Base-by-base conservation (phyloP, 1,284 basidiomycete species). In the Boletus semigastroideus region DNA sequence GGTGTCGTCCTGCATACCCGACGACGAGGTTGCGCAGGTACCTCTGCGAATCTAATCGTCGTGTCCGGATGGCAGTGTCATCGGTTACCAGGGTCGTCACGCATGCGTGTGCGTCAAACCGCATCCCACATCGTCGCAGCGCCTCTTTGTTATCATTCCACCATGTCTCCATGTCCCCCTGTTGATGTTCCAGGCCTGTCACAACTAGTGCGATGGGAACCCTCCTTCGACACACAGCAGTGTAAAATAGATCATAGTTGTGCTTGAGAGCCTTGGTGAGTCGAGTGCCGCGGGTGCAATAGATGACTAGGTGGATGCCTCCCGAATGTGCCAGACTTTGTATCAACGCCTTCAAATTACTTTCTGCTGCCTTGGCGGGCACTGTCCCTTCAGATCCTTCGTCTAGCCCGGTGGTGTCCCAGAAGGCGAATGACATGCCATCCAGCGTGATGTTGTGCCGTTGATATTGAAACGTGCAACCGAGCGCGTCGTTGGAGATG, bases 301-400 rank as follows among this genome's bases (percentile, higher is more conserved):
- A 72, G 8, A 73, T 58, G 30, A 73, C 55, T 8, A 73, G 64
- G 48, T 51, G 63, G 34, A 71, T 55, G 2, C 69, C 68, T 8
- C 52, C 64, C 0, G 55, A 41, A 14, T 28, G 34, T 7, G 42
- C 44, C 17, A 57, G 39, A 7, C 19, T 16, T 20, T 5, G 37
- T 4, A 58, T 49, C 31, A 57, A 22, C 17, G 11, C 27, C 9
- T 5, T 41, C 43, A 57, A 19, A 27, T 58, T 49, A 14, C 2
- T 31, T 27, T 56, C 56, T 12, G 56, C 56, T 1, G 16, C 4
- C 34, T 16, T 34, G 22, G 55, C 51, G 27, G 55, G 56, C 6
- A 56, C 40, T 6, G 42, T 58, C 19, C 55, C 53, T 7, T 55
- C 41, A 2, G 46, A 36, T 40, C 43, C 43, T n/a, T 54, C 52